These are phyloP conservation scores for Haplographium delicatum DNA, from an alignment of 495 filamentous ascomycete species.

Conservation along the genomic window DNA sequence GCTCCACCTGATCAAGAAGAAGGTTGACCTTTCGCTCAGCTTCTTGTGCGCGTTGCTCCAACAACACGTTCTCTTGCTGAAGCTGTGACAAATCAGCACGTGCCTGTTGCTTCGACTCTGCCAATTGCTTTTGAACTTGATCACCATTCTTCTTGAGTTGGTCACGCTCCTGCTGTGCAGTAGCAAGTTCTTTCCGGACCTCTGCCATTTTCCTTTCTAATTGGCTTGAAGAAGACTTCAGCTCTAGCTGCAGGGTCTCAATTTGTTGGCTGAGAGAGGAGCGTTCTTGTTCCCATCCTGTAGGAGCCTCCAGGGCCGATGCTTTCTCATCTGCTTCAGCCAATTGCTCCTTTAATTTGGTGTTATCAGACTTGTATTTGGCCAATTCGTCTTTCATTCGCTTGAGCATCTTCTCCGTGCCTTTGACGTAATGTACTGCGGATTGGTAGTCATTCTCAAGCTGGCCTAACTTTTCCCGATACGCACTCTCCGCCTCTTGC, in stretches of 20 bases:
- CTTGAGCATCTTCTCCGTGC: constrained; percentile 97
- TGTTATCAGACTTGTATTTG: constrained; percentile 81
- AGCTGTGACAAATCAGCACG: constrained; percentile 72
- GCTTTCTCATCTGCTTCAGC: constrained; percentile 49
- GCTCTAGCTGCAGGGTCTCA: constrained; percentile 57
- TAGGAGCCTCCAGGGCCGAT: constrained; percentile 32
- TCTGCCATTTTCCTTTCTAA: constrained; percentile 67
- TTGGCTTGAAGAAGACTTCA: constrained; percentile 55
- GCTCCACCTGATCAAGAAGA: constrained; percentile 88
- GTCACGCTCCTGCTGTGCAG: constrained; percentile 63
- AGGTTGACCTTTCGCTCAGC: constrained; percentile 90
- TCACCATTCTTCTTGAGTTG: constrained; percentile 50
- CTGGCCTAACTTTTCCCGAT: constrained; percentile 85
- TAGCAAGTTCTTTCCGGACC: constrained; percentile 60
- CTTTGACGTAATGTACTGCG: constrained; percentile 99
- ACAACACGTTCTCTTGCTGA: constrained; percentile 69
- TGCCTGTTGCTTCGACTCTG: constrained; percentile 47
- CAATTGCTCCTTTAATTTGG: constrained; percentile 74
- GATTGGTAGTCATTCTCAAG: constrained; percentile 97
- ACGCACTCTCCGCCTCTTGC: constrained; percentile 76
- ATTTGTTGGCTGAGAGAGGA: constrained; percentile 59
- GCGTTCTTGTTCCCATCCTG: constrained; percentile 76
- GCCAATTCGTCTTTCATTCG: constrained; percentile 95
- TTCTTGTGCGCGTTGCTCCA: constrained; percentile 78
- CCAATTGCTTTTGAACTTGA: constrained; percentile 53